Conservation (phyloP, 2,329 filamentous ascomycete species). For the Proliferodiscus dingleyae region DNA sequence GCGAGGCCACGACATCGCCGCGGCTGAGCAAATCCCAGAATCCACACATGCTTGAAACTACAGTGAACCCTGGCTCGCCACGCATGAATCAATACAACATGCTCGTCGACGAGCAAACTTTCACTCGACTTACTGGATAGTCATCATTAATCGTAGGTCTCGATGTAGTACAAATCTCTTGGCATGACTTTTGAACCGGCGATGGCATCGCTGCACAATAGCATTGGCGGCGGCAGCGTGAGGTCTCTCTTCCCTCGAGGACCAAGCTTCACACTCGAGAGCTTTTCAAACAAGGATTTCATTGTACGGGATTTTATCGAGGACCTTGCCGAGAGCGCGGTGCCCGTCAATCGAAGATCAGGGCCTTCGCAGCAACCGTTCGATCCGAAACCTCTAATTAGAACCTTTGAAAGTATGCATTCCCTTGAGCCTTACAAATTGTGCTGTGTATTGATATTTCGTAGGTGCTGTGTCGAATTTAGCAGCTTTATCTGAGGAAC, state of each 20-base stretch:
- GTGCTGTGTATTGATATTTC: conserved; percentile 24
- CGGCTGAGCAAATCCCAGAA: conserved; percentile 4
- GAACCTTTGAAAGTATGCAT: conserved; percentile 75
- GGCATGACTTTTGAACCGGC: conserved; percentile 12
- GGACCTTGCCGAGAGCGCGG: conserved; percentile 77
- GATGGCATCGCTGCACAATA: conserved; percentile 27
- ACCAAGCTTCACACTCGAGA: conserved; percentile 80
- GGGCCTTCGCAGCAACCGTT: conserved; percentile 62
- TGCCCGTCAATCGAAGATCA: conserved; percentile 76
- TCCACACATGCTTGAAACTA: background rate
- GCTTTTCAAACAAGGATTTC: conserved; percentile 86
- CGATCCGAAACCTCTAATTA: conserved; percentile 93
- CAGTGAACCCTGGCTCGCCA: no score
- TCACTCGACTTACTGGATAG: background rate
- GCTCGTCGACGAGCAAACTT: background rate
- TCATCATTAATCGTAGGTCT: conserved; percentile 8
- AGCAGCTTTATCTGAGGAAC: conserved; percentile 69
- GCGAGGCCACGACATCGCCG: conserved; percentile 16
- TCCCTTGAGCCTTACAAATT: background rate
- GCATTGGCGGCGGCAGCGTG: conserved; percentile 20
- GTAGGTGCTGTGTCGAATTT: conserved; percentile 63
- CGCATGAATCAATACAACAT: background rate
- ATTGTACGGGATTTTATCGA: conserved; percentile 98
- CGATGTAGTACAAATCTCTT: conserved; percentile 20
- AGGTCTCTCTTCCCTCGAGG: conserved; percentile 66